phyloP scores from a whole-genome alignment of 805 yeast species.

The Aciculoconidium aculeatum region DNA sequence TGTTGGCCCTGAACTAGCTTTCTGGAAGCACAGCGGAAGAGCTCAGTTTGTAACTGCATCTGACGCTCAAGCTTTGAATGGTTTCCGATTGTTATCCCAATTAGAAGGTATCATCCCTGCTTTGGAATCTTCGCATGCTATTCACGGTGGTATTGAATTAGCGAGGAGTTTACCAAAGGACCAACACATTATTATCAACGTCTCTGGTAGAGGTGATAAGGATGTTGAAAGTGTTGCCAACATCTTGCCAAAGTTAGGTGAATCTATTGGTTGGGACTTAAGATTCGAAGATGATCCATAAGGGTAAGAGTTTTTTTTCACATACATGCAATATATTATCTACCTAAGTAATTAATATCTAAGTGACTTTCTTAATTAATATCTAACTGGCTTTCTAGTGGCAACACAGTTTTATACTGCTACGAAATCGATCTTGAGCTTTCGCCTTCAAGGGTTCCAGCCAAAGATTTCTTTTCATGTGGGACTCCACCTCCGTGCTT shows the following conservation, averaged over 20 bases:
- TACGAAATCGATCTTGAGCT: no score
- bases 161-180: conserved; percentile 79
- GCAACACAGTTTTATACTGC: no score
- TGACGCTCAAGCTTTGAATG: conserved; percentile 90
- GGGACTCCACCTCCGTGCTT: no score
- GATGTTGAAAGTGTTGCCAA: conserved; percentile 98
- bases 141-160: conserved; percentile 81
- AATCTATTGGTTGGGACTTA: conserved; percentile 91
- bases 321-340: no score
- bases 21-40: conserved; percentile 92
- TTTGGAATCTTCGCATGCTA: conserved; percentile 94
- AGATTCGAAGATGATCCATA: conserved; percentile 63
- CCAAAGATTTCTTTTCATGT: no score
- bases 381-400: no score
- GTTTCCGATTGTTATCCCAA: conserved; percentile 84
- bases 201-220: conserved; percentile 98
- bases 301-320: conserved; percentile 20
- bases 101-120: conserved; percentile 99
- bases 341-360: no score
- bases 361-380: no score
- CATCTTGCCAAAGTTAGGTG: conserved; percentile 83
- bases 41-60: conserved; percentile 89
- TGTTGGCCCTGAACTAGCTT: conserved; percentile 96
- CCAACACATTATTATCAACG: conserved; percentile 77
- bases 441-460: no score